Base-by-base conservation (phyloP, 2,329 filamentous ascomycete species). In the Diaporthe amygdali region DNA sequence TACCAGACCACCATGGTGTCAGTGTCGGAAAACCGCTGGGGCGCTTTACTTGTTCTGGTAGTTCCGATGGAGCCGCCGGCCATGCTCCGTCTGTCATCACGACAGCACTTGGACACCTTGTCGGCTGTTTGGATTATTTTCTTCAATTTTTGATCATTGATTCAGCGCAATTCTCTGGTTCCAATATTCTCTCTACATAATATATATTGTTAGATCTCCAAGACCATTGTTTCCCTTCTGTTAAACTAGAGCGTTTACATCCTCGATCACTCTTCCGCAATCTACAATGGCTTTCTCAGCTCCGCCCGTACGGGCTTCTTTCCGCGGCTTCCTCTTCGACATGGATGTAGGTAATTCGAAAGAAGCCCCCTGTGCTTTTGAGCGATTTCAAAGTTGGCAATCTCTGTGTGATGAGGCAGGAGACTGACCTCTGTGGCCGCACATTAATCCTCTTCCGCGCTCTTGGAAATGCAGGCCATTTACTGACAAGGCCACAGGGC, bases 291-390 rank as follows among this genome's bases (percentile, higher is more conserved):
- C 79, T 63, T 87, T 82, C 74, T 81, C 78, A 51, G 81, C 84
- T 37, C 83, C 85, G 25, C 81, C 87, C 10, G 81, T 85, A 72
- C 80, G 81, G 66, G 82, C 84, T 55, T 79, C 84, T 55, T 89
- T 90, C 76, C 82, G 87, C 56, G 88, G 87, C 20, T 86, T 90
- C 73, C 84, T 93, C 7, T 92, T 94, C 77, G 92, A 94, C 79
- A 93, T 94, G 91, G 92, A 95, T 79, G 59, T 64, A 46, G 20
- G 59, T 64, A 1, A 25, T 37, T 37, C 30, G 12, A 12, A 3
- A 17, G 2, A 1, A 20, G 10, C 4, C 44, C 3, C 34, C 12
- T 25, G 20, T 37, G 30, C 27, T 63, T 20, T 61, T 3, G 27
- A n/a, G 30, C 41, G 6, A 17, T 20, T 9, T 25, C 10, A 20